Conservation (phyloP, 306 rosid genomes). For the Fragaria nilgerrensis region DNA sequence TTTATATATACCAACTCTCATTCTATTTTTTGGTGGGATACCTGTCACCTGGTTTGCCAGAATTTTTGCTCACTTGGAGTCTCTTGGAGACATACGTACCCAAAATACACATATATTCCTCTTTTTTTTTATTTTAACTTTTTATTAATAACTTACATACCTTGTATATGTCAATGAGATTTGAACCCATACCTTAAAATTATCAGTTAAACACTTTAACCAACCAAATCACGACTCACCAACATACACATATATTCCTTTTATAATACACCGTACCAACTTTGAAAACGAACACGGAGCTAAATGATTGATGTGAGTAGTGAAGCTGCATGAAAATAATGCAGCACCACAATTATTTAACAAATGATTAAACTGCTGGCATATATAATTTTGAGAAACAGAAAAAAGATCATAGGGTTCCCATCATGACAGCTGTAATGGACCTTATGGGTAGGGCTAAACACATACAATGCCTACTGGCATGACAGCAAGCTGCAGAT, state of each 20-base stretch:
- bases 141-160: too few relatives aligned
- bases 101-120: neutral
- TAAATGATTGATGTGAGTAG: constrained; percentile 7
- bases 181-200: too few relatives aligned
- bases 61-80: neutral
- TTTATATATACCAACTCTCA: neutral
- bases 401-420: neutral
- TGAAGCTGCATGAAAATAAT: constrained; percentile 33
- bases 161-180: too few relatives aligned
- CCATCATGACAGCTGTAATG: constrained; percentile 39
- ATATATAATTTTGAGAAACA: neutral
- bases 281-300: neutral
- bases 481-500: constrained; percentile 37
- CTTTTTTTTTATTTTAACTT: too few relatives aligned
- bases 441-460: constrained; percentile 27
- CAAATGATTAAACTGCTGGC: neutral
- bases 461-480: constrained; percentile 36
- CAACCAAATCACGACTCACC: too few relatives aligned
- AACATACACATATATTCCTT: neutral
- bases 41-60: neutral
- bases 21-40: neutral
- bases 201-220: too few relatives aligned
- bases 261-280: neutral
- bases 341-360: constrained; percentile 19
- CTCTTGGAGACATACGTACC: neutral